Base-by-base conservation (phyloP, 352 stramenopile genomes). In the Phytophthora brassicae region DNA sequence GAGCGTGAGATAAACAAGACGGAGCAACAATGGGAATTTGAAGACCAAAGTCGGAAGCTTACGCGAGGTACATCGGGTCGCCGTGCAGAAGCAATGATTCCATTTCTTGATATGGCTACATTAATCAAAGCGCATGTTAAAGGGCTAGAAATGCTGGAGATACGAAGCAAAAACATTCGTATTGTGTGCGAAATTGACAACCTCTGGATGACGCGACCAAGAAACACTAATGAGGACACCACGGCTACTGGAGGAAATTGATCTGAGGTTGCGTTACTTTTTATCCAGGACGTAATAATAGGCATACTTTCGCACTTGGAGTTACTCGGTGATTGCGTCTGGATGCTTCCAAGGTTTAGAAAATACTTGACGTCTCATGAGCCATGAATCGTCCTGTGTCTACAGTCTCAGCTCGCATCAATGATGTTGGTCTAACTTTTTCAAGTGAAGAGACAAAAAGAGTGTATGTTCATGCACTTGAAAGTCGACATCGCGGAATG, bases 101-200 rank as follows among this genome's bases (percentile, higher is more conserved):
- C 47, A 23, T 65, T 72, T 42, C 46, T 68, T 33, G 43, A 72
- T 38, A 59, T 68, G 64, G 46, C 46, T n/a, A 67, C 38, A n/a
- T 62, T 73, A 1, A 19, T 76, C 19, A 61, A 68, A 44, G 44
- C 67, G 13, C 69, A 59, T 6, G 68, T 87, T 20, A 56, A 65
- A 24, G 62, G 71, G 16, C 55, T 82, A 3, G 77, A 88, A 43
- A 19, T 68, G n/a, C 13, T 88, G 17, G 72, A 85, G 56, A 17
- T 90, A 11, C 46, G 64, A 19, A 76, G 68, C 36, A 59, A 62
- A 4, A 63, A 66, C 22, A 54, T 82, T 13, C 66, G 64, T 2
- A 41, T 88, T 8, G 47, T 80, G 9, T 77, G 60, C 17, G 78
- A 88, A 44, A 43, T 90, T 23, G 81, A 90, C 28, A 81, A 88